A percentile compares a stretch with the other conserved stretches of the same genome.
Conservation (phyloP, 352 stramenopile species). For the Phytophthora ohioensis region DNA sequence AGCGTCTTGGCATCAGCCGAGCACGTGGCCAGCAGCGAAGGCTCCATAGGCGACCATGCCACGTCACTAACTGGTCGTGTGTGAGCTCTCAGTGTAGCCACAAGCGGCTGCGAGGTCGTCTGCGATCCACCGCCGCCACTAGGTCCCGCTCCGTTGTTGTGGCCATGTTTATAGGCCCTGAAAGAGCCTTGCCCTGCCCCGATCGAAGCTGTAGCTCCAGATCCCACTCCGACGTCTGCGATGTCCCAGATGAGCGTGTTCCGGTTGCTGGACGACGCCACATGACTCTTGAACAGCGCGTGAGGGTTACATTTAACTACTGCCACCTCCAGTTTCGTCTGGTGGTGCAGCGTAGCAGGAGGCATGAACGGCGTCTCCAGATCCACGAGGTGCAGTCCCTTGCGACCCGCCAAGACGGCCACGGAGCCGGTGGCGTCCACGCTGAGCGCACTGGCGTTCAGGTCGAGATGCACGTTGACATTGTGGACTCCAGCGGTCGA, state of each 20-base stretch:
- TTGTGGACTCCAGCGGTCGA: constrained; percentile 49
- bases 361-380: constrained; percentile 72
- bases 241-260: constrained; percentile 89
- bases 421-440: constrained; percentile 78
- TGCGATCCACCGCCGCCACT: constrained; percentile 19
- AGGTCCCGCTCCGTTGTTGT: constrained; percentile 12
- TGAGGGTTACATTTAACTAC: constrained; percentile 87
- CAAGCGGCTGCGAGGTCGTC: constrained; percentile 55
- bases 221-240: constrained; percentile 23
- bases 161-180: constrained; percentile 29
- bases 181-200: constrained; percentile 31
- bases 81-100: constrained; percentile 79
- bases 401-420: constrained; percentile 71
- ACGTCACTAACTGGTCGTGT: constrained; percentile 81
- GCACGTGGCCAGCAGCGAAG: constrained; percentile 80
- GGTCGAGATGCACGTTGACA: constrained; percentile 64
- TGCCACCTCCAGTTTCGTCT: constrained; percentile 84
- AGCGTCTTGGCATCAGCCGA: constrained; percentile 83
- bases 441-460: constrained; percentile 74
- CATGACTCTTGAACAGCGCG: constrained; percentile 64
- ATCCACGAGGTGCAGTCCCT: constrained; percentile 78
- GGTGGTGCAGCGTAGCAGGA: constrained; percentile 70
- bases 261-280: constrained; percentile 83
- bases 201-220: constrained; percentile 28
- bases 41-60: constrained; percentile 77